phyloP scores from a whole-genome alignment of 352 stramenopile species.

The Globisporangium okanoganense region DNA sequence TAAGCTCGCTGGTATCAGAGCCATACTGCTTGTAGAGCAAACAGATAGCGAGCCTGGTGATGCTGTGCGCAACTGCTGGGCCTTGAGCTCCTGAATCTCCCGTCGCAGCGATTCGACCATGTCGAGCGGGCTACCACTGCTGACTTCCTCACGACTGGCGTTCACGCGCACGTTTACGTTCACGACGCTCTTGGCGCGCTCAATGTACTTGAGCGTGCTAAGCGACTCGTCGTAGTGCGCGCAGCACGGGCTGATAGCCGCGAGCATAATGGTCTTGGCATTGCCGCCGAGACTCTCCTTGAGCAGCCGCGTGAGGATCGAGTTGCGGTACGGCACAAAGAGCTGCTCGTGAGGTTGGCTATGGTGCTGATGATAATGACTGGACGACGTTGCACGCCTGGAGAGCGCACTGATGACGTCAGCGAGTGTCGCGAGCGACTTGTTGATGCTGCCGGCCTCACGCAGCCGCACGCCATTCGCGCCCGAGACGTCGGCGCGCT shows the following conservation, averaged over 20 bases:
- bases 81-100: constrained; percentile 44
- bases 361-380: neutral
- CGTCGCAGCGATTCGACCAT: constrained; percentile 28
- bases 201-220: constrained; percentile 81
- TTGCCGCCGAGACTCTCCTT: constrained; percentile 82
- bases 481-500: constrained; percentile 50
- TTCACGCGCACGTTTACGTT: constrained; percentile 36
- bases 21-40: neutral
- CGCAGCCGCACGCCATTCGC: constrained; percentile 46
- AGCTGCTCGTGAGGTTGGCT: constrained; percentile 17
- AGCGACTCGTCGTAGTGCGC: constrained; percentile 86
- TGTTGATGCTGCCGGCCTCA: constrained; percentile 81
- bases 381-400: constrained; percentile 20
- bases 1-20: neutral
- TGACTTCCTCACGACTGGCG: constrained; percentile 16
- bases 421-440: constrained; percentile 75
- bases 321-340: constrained; percentile 89
- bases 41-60: neutral
- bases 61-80: constrained; percentile 16
- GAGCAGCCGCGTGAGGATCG: constrained; percentile 76
- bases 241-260: constrained; percentile 79
- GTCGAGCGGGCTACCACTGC: constrained; percentile 14
- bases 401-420: constrained; percentile 80
- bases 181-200: constrained; percentile 55
- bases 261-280: constrained; percentile 84